Percentiles rank a stretch among this genome's conserved stretches.
Conservation (phyloP, 2,329 filamentous ascomycete species). For the Exophiala mesophila region DNA sequence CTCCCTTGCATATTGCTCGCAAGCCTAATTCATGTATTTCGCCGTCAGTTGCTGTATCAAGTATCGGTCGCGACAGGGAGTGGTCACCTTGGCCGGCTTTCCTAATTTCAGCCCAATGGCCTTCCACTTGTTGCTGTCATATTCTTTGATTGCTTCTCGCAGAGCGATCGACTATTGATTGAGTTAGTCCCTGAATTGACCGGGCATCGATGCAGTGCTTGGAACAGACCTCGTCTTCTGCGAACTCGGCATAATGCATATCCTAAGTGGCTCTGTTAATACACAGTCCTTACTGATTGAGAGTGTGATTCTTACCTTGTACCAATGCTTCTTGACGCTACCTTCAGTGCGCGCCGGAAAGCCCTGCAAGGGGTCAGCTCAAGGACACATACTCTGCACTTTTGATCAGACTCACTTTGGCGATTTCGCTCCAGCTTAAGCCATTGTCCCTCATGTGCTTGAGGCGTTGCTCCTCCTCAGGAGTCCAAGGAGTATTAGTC, state of each 20-base stretch:
- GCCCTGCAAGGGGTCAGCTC: constrained; percentile 51
- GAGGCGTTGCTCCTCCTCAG: constrained; percentile 82
- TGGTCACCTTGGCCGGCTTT: constrained; percentile 83
- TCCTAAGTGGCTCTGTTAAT: constrained; percentile 68
- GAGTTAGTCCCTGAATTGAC: no score
- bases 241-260: constrained; percentile 99
- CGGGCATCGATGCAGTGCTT: no score
- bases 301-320: constrained; percentile 62
- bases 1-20: constrained; percentile 93
- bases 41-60: constrained; percentile 5
- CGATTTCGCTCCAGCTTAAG: constrained; percentile 96
- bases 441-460: constrained; percentile 93
- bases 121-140: constrained; percentile 99
- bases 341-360: constrained; percentile 93
- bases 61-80: constrained; percentile 1
- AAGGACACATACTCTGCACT: no score
- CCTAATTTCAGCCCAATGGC: constrained; percentile 93
- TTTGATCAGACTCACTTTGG: constrained; percentile 79
- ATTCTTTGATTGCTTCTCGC: constrained; percentile 93
- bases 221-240: constrained; percentile 75
- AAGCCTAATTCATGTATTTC: constrained; percentile 54
- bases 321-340: constrained; percentile 99
- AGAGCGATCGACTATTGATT: constrained; percentile 47
- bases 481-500: constrained; percentile 98
- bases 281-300: no score